Evolutionary conservation across 768 basidiomycete genomes (phyloP).

Genomic region (Suillus occidentalis): DNA sequence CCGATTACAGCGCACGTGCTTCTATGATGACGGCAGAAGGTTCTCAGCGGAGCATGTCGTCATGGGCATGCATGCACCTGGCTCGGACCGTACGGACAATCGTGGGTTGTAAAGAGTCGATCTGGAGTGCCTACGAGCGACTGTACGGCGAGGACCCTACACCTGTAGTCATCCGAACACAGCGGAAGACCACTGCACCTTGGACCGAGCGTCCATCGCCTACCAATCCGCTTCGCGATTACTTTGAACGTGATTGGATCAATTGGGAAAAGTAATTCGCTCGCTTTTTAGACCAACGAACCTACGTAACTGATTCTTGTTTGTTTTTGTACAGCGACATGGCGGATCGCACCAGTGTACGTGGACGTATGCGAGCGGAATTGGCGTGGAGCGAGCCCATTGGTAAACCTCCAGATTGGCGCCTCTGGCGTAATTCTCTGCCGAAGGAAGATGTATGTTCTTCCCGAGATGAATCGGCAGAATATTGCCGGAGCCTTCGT

Average conservation of each 20-base stretch:
- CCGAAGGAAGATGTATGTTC: constrained; percentile 14
- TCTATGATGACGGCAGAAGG: constrained; percentile 16
- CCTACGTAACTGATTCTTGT: constrained; percentile 10
- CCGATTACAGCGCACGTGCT: constrained; percentile 14
- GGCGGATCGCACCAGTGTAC: constrained; percentile 68
- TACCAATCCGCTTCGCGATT: constrained; percentile 44
- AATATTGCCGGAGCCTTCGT: constrained; percentile 42
- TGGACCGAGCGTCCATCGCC: constrained; percentile 21
- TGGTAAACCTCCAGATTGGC: constrained; percentile 51
- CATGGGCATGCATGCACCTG: constrained; percentile 65
- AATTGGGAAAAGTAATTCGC: constrained; percentile 67
- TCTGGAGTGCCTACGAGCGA: constrained; percentile 62
- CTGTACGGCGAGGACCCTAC: constrained; percentile 42
- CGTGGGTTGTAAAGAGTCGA: constrained; percentile 64
- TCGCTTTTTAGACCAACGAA: background rate
- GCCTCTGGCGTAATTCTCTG: constrained; percentile 46
- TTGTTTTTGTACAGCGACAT: constrained; percentile 55
- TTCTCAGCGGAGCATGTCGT: constrained; percentile 34
- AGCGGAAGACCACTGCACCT: constrained; percentile 20
- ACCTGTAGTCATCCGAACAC: constrained; percentile 37
- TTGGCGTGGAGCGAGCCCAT: constrained; percentile 53
- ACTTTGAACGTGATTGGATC: constrained; percentile 66
- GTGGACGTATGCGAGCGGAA: constrained; percentile 44
- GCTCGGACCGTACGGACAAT: constrained; percentile 58
- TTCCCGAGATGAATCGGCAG: constrained; percentile 27